These are phyloP conservation scores for Solanum rostratum DNA, from an alignment of 257 asterid genomes.

Conservation along the genomic window DNA sequence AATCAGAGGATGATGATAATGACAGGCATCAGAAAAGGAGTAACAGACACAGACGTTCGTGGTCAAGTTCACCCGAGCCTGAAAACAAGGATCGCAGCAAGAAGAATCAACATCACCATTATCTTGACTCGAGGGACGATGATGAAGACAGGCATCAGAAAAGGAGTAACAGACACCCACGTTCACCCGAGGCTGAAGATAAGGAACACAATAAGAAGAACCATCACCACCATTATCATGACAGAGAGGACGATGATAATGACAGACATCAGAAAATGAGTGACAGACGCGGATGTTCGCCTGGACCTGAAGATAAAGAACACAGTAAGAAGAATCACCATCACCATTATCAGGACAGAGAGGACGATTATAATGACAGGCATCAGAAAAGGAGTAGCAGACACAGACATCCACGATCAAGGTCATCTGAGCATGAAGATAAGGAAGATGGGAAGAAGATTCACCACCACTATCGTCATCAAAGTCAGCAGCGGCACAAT, in stretches of 20 bases:
- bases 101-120: neutral
- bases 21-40: neutral
- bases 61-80: neutral
- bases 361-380: neutral
- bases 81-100: neutral
- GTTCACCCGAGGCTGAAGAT: neutral
- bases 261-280: neutral
- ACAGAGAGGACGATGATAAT: slow-evolving; percentile 3
- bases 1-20: neutral
- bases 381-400: neutral
- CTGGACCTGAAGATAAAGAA: neutral
- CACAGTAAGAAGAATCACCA: neutral
- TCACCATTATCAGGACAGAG: slow-evolving; percentile 9
- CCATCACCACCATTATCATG: neutral
- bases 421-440: neutral
- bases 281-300: neutral
- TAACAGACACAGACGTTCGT: neutral
- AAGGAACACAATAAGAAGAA: neutral
- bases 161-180: neutral
- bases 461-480: neutral
- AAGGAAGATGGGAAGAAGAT: neutral
- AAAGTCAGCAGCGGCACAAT: neutral
- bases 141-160: neutral
- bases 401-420: neutral
- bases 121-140: slow-evolving; percentile 5